Conservation (phyloP, 2,329 filamentous ascomycete genomes). For the Pseudogymnoascus sp. region DNA sequence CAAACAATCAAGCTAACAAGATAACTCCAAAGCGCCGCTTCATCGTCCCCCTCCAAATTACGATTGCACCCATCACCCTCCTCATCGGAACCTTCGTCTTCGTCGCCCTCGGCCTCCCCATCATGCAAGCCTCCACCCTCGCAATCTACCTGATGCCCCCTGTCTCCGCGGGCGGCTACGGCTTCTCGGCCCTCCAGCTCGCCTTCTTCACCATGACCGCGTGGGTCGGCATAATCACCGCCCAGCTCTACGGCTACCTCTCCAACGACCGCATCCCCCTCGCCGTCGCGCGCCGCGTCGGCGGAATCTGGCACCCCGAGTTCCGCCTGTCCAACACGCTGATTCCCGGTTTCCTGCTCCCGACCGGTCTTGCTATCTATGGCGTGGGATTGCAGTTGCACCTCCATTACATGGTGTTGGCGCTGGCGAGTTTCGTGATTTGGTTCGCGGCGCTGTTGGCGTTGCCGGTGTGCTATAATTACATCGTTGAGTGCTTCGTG, state of each 20-base stretch:
- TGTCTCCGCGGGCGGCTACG: constrained; percentile 32
- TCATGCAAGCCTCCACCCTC: constrained; percentile 19
- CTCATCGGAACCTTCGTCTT: constrained; percentile 31
- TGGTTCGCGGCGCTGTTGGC: background rate
- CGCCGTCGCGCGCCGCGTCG: constrained; percentile 14
- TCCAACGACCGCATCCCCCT: constrained; percentile 35
- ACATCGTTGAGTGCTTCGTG: background rate
- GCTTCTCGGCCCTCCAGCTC: constrained; percentile 34
- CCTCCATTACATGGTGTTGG: constrained; percentile 16
- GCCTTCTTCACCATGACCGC: constrained; percentile 33
- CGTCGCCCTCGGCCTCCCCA: constrained; percentile 20
- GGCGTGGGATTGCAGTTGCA: constrained; percentile 29
- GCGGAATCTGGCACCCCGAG: constrained; percentile 22
- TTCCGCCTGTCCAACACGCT: constrained; percentile 18
- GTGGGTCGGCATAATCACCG: constrained; percentile 34
- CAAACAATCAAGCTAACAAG: background rate
- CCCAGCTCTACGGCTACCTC: constrained; percentile 31
- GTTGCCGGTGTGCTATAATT: background rate
- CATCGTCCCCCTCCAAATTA: constrained; percentile 9
- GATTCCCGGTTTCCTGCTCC: constrained; percentile 19
- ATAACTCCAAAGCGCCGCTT: constrained; percentile 20
- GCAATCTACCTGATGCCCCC: constrained; percentile 33
- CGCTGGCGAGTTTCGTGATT: background rate
- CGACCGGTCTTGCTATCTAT: constrained; percentile 27
- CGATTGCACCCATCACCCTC: constrained; percentile 28